Conservation (phyloP, 345 rosid species). For the Crucihimalaya himalaica region DNA sequence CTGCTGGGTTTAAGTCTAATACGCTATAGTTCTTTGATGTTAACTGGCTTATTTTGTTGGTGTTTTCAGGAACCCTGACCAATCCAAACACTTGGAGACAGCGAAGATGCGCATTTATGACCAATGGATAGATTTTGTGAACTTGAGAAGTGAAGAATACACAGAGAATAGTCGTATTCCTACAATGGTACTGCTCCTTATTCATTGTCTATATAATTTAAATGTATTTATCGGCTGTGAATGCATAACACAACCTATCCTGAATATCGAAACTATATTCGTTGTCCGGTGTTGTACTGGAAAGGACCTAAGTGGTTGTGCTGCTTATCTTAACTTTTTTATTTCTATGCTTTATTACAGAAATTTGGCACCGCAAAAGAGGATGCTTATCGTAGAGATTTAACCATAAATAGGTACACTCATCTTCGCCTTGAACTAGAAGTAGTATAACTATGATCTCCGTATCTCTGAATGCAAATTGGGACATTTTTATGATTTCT, state of each 20-base stretch:
- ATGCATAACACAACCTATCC: background rate
- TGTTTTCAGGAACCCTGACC: conserved; percentile 83
- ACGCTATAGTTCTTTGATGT: background rate
- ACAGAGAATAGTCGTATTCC: conserved; percentile 87
- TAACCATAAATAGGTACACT: conserved; percentile 87
- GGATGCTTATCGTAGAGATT: conserved; percentile 92
- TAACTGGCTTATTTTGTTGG: background rate
- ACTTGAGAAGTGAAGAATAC: conserved; percentile 89
- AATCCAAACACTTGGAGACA: conserved; percentile 95
- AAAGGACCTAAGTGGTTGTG: conserved; percentile 1
- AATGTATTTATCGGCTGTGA: conserved; percentile 1
- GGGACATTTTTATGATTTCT: conserved; percentile 19
- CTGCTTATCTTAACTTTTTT: conserved; percentile 10
- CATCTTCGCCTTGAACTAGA: background rate
- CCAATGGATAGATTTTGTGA: conserved; percentile 93
- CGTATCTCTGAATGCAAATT: background rate
- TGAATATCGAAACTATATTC: background rate
- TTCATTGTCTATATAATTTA: background rate
- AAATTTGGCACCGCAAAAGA: conserved; percentile 92
- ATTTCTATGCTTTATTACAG: conserved; percentile 43
- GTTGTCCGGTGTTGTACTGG: background rate
- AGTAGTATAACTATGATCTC: conserved; percentile 3
- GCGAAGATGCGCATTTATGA: conserved; percentile 86
- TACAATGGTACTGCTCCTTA: conserved; percentile 54
- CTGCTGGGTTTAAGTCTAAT: background rate